phyloP scores from a whole-genome alignment of 345 rosid species.

The Brassica cretica region DNA sequence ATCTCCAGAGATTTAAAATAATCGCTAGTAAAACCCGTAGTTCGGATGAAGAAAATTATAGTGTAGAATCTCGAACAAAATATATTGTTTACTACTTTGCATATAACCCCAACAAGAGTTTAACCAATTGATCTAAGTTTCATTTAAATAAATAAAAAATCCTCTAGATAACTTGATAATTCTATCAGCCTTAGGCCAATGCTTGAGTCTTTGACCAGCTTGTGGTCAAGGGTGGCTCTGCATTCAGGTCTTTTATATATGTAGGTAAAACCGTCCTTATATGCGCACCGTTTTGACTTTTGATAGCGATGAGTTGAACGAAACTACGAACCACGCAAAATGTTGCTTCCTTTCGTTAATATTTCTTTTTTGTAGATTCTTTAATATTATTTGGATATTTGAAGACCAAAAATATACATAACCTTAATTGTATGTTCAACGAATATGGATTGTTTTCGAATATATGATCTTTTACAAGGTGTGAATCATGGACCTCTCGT shows the following conservation, averaged over 20 bases:
- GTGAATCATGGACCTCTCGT: constrained; percentile 13
- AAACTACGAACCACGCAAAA: constrained; percentile 14
- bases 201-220: background rate
- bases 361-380: background rate
- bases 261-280: constrained; percentile 15
- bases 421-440: background rate
- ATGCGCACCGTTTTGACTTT: constrained; percentile 30
- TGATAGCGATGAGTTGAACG: constrained; percentile 19
- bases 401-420: background rate
- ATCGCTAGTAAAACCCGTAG: background rate
- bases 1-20: background rate
- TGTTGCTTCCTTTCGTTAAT: constrained; percentile 1
- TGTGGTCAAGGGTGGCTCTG: background rate
- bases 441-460: background rate
- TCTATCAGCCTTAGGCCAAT: background rate
- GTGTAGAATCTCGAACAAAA: background rate
- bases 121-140: background rate
- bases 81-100: background rate
- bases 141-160: background rate
- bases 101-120: background rate
- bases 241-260: background rate
- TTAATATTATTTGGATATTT: background rate
- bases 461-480: background rate
- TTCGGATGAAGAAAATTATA: background rate
- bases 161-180: background rate